Evolutionary conservation across 176 grass and related monocot genomes (phyloP).

Genomic region (Thalia dealbata): DNA sequence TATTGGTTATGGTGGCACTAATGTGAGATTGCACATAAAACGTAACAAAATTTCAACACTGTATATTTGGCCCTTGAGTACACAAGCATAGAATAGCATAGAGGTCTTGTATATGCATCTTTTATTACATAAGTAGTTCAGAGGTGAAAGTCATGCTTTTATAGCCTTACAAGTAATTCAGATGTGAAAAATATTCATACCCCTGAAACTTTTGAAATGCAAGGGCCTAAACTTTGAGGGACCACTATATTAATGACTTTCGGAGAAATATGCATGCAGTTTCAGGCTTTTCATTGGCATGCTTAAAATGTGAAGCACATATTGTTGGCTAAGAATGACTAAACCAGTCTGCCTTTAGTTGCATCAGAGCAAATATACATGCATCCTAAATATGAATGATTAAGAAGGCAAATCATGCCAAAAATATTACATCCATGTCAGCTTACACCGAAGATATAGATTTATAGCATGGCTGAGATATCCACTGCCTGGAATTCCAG

Average conservation of each 20-base stretch:
- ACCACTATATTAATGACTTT: too few relatives aligned
- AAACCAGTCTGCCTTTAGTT: neutral
- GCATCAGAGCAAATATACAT: neutral
- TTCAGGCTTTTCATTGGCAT: neutral
- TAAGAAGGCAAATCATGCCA: neutral
- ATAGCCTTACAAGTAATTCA: neutral
- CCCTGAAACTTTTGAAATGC: too few relatives aligned
- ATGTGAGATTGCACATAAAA: neutral
- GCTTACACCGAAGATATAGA: slow-evolving; percentile 99
- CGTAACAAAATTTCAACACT: neutral
- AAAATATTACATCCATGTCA: neutral
- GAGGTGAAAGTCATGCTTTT: neutral
- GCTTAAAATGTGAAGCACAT: neutral
- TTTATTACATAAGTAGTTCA: neutral
- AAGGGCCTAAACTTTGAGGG: too few relatives aligned
- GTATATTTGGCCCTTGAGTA: neutral
- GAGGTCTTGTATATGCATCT: neutral
- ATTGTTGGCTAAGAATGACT: neutral
- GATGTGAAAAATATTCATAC: neutral
- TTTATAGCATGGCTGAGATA: slow-evolving; percentile 99
- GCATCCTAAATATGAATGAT: neutral
- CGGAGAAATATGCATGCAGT: too few relatives aligned
- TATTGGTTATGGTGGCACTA: neutral
- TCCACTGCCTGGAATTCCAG: slow-evolving; percentile 86
- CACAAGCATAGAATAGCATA: neutral